Evolutionary conservation across 2,329 filamentous ascomycete species (phyloP), one percentile per base, ranked within the genome.

Genomic region (Furcasterigmium furcatum): DNA sequence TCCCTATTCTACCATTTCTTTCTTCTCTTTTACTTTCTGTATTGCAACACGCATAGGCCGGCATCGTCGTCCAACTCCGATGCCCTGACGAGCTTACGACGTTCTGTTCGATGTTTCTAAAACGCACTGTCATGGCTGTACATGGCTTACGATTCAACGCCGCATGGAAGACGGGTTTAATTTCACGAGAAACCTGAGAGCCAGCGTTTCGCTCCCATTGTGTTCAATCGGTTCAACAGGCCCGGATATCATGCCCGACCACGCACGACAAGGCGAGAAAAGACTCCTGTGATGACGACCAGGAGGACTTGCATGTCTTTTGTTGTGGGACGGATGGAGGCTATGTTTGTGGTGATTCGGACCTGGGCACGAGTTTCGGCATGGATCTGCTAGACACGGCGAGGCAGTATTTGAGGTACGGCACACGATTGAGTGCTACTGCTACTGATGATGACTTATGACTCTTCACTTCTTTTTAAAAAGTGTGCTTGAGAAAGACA

Each of bases 81-180:
- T n/a, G n/a, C n/a, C n/a, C 55, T 64, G 65, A 68, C 58, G 65
- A 66, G 56, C 32, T 61, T 60, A 67, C 56, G 61, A 68, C 49
- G 53, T 59, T 55, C 55, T 55, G 61, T 61, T 65, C 60, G 54
- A 58, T 58, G 59, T 60, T 62, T 43, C 44, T 27, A 44, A 46
- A 50, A 65, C 56, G 58, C 58, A 56, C 51, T 56, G 38, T 61
- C 58, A 65, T 53, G 64, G 60, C 63, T 63, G 59, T 62, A 67
- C 61, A 70, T 63, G 67, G 64, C 64, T 70, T 61, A 72, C 65
- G 67, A 71, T 64, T 68, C 61, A 36, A 71, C 62, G 64, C 60
- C 68, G 63, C 67, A 68, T 62, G 60, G 61, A 62, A 60, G 61
- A n/a, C n/a, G n/a, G 53, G 50, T 35, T 49, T 55, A 55, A 54